A percentile compares a stretch with the other conserved stretches of the same genome.
Conservation (phyloP, 2,329 filamentous ascomycete species). For the Alternaria arbusti region DNA sequence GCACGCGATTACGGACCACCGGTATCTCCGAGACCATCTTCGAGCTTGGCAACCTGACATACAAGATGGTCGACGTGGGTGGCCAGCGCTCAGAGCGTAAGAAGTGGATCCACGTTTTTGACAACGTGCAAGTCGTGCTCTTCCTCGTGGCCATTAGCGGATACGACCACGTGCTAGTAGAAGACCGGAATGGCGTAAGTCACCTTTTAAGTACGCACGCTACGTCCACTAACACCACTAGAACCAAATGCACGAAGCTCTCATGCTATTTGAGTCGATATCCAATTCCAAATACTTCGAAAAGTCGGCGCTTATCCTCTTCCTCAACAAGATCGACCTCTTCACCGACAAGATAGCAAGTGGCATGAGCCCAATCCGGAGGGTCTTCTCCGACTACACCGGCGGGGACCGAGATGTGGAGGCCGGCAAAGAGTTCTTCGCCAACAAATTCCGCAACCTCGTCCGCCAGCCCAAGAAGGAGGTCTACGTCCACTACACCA, state of each 20-base stretch:
- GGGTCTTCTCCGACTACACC: constrained; percentile 58
- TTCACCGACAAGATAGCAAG: constrained; percentile 58
- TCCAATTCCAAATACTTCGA: constrained; percentile 61
- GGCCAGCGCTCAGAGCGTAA: constrained; percentile 91
- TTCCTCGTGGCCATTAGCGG: constrained; percentile 96
- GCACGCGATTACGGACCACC: constrained; percentile 87
- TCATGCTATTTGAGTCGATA: constrained; percentile 61
- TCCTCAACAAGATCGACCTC: constrained; percentile 62
- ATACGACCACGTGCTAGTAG: constrained; percentile 94
- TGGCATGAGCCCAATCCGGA: constrained; percentile 55
- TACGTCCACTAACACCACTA: constrained; percentile 28
- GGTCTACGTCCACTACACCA: constrained; percentile 60
- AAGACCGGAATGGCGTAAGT: constrained; percentile 93
- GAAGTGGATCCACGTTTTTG: constrained; percentile 98
- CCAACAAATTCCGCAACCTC: constrained; percentile 58
- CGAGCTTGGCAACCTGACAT: constrained; percentile 87
- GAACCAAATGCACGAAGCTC: constrained; percentile 63
- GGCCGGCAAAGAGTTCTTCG: constrained; percentile 58
- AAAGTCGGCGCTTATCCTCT: constrained; percentile 59
- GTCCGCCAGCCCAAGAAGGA: constrained; percentile 59
- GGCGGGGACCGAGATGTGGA: constrained; percentile 55
- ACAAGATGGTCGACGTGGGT: constrained; percentile 96
- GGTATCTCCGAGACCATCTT: constrained; percentile 96
- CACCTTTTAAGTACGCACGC: neutral
- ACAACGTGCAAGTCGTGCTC: constrained; percentile 88